Evolutionary conservation across 345 rosid species (phyloP).

Genomic region (Camelina sativa): DNA sequence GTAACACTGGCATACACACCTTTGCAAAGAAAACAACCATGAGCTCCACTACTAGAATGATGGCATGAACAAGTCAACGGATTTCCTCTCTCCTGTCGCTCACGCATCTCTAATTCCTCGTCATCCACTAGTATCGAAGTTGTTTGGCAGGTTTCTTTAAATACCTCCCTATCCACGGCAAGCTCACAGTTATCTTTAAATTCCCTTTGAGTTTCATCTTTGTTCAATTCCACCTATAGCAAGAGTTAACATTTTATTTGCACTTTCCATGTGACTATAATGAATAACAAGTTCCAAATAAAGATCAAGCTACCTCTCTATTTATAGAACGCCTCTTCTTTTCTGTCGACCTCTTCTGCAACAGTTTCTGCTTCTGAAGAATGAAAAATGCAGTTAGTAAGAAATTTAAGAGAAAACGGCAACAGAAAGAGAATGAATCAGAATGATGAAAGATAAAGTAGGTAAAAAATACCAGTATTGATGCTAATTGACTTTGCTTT

Average conservation of each 20-base stretch:
- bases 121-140: constrained; percentile 72
- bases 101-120: constrained; percentile 89
- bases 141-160: constrained; percentile 50
- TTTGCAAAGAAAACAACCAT: constrained; percentile 79
- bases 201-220: constrained; percentile 45
- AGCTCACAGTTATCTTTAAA: constrained; percentile 73
- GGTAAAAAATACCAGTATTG: constrained; percentile 50
- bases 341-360: constrained; percentile 54
- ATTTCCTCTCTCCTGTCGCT: constrained; percentile 66
- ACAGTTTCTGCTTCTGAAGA: constrained; percentile 61
- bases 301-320: constrained; percentile 58
- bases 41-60: constrained; percentile 53
- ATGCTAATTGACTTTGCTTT: constrained; percentile 53
- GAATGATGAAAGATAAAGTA: constrained; percentile 2
- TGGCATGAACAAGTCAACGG: constrained; percentile 67
- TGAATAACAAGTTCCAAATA: constrained; percentile 28
- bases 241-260: constrained; percentile 30
- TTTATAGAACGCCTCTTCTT: constrained; percentile 58
- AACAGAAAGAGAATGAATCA: constrained; percentile 19
- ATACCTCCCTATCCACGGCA: constrained; percentile 50
- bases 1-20: constrained; percentile 51
- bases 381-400: constrained; percentile 37
- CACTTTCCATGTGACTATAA: constrained; percentile 18
- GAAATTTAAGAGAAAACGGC: constrained; percentile 13
- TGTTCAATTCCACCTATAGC: constrained; percentile 57